phyloP scores from a whole-genome alignment of 2,329 filamentous ascomycete genomes.

The Botrytis porri region DNA sequence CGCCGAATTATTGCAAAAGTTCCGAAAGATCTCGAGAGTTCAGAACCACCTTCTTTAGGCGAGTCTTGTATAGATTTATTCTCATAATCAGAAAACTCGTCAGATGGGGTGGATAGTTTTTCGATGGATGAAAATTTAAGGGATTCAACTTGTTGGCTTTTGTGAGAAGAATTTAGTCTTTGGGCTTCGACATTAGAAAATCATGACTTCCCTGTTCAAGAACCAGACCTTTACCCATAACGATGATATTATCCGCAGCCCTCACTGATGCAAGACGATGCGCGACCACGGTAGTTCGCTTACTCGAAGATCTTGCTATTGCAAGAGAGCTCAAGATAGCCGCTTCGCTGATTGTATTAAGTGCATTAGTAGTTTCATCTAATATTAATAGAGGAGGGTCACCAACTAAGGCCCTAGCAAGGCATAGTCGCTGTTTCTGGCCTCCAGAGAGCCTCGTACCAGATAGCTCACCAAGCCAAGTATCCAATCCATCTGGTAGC shows the following conservation, averaged over 20 bases:
- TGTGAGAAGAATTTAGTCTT: background rate
- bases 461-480: background rate
- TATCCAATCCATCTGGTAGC: background rate
- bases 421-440: background rate
- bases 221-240: background rate
- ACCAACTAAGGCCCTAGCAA: background rate
- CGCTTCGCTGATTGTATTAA: background rate
- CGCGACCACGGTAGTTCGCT: background rate
- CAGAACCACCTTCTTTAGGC: background rate
- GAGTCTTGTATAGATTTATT: background rate
- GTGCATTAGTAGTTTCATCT: background rate
- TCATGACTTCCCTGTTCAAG: background rate
- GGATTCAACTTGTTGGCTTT: background rate
- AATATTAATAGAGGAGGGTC: background rate
- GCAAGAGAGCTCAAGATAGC: background rate
- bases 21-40: background rate
- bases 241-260: background rate
- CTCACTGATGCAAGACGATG: background rate
- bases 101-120: background rate
- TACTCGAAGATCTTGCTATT: background rate
- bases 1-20: background rate
- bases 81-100: background rate
- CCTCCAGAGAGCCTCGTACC: background rate
- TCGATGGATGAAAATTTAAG: background rate
- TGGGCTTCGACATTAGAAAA: background rate